Conservation (phyloP, 768 basidiomycete genomes). For the Lactarius hengduanensis region DNA sequence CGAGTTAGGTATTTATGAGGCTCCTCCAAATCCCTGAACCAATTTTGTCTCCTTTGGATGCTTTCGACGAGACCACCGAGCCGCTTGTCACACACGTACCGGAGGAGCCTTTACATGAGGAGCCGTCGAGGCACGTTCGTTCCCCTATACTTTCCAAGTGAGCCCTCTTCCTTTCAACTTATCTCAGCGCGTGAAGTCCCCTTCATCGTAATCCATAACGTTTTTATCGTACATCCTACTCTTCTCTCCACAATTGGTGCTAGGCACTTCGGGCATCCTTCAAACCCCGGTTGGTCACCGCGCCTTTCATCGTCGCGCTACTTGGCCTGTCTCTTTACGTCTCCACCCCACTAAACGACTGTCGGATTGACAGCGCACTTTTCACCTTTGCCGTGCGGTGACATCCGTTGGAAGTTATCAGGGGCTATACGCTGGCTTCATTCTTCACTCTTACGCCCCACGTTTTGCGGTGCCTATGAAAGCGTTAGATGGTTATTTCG, state of each 20-base stretch:
- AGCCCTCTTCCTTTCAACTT: conserved; percentile 5
- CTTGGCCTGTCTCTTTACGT: background rate
- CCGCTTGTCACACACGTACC: conserved; percentile 1
- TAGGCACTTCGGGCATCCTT: background rate
- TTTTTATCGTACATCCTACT: conserved; percentile 1
- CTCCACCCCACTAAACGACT: background rate
- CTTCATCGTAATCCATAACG: background rate
- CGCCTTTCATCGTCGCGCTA: background rate
- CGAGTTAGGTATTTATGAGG: conserved; percentile 21
- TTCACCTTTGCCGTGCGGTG: background rate
- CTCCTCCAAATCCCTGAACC: conserved; percentile 2
- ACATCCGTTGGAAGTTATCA: background rate
- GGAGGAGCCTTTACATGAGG: conserved; percentile 9
- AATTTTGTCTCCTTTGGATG: conserved; percentile 19
- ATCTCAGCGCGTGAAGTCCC: background rate
- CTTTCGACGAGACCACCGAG: conserved; percentile 11
- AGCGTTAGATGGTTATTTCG: background rate
- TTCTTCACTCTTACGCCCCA: background rate
- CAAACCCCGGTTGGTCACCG: background rate
- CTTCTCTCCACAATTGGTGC: background rate
- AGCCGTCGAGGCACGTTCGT: conserved; percentile 23
- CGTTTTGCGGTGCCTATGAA: background rate
- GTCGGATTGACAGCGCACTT: background rate
- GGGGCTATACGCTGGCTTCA: background rate
- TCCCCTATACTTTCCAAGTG: conserved; percentile 29